These are phyloP conservation scores for Balansia obtecta DNA, from an alignment of 2,329 filamentous ascomycete genomes.

Conservation along the genomic window DNA sequence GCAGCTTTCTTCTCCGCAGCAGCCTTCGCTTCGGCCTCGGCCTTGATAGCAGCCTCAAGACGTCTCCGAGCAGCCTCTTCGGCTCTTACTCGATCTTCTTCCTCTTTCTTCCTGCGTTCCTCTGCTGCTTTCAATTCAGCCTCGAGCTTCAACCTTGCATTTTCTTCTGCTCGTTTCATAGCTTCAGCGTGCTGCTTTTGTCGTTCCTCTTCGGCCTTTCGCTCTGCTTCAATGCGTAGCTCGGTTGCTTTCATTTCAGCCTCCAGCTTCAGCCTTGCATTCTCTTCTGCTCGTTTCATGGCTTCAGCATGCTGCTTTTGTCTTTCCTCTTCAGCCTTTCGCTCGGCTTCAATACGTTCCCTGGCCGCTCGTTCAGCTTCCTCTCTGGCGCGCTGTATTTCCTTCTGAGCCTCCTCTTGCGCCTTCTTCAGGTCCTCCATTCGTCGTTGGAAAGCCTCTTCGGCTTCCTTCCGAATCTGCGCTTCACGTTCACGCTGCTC, in stretches of 20 bases:
- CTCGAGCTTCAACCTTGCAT: conserved; percentile 26
- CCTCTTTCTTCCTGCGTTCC: conserved; percentile 27
- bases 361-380: conserved; percentile 33
- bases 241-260: conserved; percentile 20
- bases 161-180: conserved; percentile 23
- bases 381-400: conserved; percentile 33
- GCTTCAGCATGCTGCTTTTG: conserved; percentile 22
- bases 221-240: conserved; percentile 29
- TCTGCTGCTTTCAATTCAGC: conserved; percentile 30
- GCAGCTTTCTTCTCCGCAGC: conserved; percentile 29
- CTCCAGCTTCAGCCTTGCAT: conserved; percentile 26
- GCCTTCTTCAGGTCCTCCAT: conserved; percentile 29
- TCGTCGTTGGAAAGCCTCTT: conserved; percentile 27
- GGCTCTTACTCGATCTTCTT: conserved; percentile 27
- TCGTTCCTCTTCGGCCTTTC: conserved; percentile 34
- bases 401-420: conserved; percentile 32
- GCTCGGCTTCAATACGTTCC: conserved; percentile 31
- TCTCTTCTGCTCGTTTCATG: conserved; percentile 23
- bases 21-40: conserved; percentile 27
- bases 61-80: conserved; percentile 33
- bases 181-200: conserved; percentile 22
- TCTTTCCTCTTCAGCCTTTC: conserved; percentile 34
- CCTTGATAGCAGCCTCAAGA: conserved; percentile 29
- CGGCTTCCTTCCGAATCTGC: conserved; percentile 33
- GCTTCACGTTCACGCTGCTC: conserved; percentile 31